Conservation (phyloP, 1,284 basidiomycete genomes). For the Violaceomyces palustris region DNA sequence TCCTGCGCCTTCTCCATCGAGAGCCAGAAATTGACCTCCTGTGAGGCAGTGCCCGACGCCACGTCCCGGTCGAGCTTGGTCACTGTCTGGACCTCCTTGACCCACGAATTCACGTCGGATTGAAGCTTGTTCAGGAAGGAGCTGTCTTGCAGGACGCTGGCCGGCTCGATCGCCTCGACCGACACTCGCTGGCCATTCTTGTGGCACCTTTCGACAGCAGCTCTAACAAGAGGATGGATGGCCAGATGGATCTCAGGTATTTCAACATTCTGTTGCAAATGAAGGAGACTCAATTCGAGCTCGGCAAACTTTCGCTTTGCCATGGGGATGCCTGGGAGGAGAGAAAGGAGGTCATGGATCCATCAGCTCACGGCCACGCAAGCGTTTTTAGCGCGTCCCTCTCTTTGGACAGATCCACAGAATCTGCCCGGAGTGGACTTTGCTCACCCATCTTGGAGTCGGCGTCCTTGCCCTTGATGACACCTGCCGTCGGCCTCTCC, state of each 20-base stretch:
- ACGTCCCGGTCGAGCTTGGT: constrained; percentile 87
- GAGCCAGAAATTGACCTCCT: constrained; percentile 99
- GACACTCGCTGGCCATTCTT: constrained; percentile 62
- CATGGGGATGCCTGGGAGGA: constrained; percentile 75
- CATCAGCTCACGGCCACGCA: too few relatives aligned
- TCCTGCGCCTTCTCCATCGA: constrained; percentile 89
- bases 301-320: constrained; percentile 99
- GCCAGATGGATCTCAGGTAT: constrained; percentile 92
- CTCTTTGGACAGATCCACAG: too few relatives aligned
- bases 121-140: constrained; percentile 91
- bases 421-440: not conserved
- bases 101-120: constrained; percentile 92
- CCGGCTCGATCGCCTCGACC: constrained; percentile 67
- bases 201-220: constrained; percentile 64
- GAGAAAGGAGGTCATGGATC: not conserved
- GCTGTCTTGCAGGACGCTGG: constrained; percentile 73
- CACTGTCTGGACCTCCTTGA: constrained; percentile 94
- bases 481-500: constrained; percentile 17
- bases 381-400: too few relatives aligned
- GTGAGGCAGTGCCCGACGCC: constrained; percentile 89
- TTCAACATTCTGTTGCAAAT: constrained; percentile 97
- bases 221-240: constrained; percentile 83
- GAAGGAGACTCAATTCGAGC: constrained; percentile 88
- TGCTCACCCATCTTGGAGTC: constrained; percentile 69
- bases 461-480: constrained; percentile 39